phyloP scores from a whole-genome alignment of 768 basidiomycete species.

The Holtermannia corniformis region DNA sequence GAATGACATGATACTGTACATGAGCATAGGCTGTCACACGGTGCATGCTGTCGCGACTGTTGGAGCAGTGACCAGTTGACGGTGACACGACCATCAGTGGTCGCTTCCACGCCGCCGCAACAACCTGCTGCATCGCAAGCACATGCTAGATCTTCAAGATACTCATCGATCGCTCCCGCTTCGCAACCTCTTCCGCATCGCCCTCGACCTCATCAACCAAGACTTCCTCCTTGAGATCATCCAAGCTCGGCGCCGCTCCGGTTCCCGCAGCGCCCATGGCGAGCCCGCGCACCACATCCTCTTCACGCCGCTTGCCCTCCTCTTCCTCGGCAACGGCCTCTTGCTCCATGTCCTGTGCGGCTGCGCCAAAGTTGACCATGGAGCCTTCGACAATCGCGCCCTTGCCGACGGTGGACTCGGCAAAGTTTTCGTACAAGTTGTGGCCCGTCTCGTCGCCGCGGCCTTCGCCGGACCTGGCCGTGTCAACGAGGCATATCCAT shows the following conservation, averaged over 20 bases:
- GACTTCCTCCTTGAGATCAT: slow-evolving; percentile 52
- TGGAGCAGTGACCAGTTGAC: background rate
- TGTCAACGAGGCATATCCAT: slow-evolving; percentile 2
- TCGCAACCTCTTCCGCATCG: slow-evolving; percentile 3
- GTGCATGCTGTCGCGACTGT: background rate
- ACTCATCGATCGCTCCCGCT: slow-evolving; percentile 7
- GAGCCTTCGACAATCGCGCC: slow-evolving; percentile 26
- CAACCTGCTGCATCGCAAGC: background rate
- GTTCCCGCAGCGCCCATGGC: background rate
- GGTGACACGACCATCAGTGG: background rate
- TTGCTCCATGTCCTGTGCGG: slow-evolving; percentile 30
- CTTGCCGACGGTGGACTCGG: slow-evolving; percentile 40
- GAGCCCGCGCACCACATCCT: background rate
- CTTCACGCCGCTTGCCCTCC: slow-evolving; percentile 18
- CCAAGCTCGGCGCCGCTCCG: background rate
- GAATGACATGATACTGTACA: slow-evolving; percentile 5
- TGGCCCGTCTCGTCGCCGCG: slow-evolving; percentile 35
- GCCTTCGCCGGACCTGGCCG: slow-evolving; percentile 37
- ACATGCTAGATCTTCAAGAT: slow-evolving; percentile 14
- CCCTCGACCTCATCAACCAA: slow-evolving; percentile 48
- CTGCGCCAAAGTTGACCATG: slow-evolving; percentile 27
- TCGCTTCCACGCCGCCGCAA: background rate
- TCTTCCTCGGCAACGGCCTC: slow-evolving; percentile 32
- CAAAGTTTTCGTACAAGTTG: slow-evolving; percentile 43
- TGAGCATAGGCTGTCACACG: slow-evolving; percentile 4